Base-by-base conservation (phyloP, 2,329 filamentous ascomycete genomes). In the Calonectria pteridis region DNA sequence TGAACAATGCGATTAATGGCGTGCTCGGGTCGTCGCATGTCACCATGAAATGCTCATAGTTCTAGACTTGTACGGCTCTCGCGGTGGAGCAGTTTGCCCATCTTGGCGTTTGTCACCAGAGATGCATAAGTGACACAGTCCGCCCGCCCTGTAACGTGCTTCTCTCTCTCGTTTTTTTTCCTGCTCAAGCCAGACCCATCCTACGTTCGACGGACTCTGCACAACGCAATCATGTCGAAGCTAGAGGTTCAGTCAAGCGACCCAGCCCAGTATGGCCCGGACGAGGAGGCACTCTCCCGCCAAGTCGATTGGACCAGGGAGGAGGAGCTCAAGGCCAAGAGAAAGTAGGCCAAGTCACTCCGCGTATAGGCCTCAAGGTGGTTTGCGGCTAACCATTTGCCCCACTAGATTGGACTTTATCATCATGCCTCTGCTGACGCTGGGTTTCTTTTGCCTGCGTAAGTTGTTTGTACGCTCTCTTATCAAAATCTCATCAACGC, bases 391-490 rank as follows among this genome's bases (percentile, higher is more conserved):
- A 51, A 40, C 72, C 51, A 71, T 51, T 55, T 37, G 26, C 13
- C 23, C 31, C 6, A 29, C 26, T 59, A 85, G 84, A 71, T 75
- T 86, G 6, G 85, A 87, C 66, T 70, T 83, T 1, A 82, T 85
- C n/a, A 83, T 87, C 23, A 86, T 87, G 84, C 85, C 85, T 3
- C 77, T 87, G 5, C 75, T 87, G 33, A 85, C 84, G 0, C 80
- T 86, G 2, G 85, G 84, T 0, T 87, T 86, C 79, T 87, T 87
- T 72, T 86, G 83, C 67, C 80, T 87, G 9, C 85, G 84, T 86
- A 76, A 68, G 84, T 80, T 11, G n/a, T n/a, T n/a, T n/a, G n/a
- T n/a, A 13, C 43, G 31, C 69, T 2, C n/a, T 63, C 51, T 31
- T 20, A 1, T 7, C n/a, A 3, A 13, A 46, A 29, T 20, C 23